Conservation (phyloP, 2,329 filamentous ascomycete genomes). For the Calonectria crousiana region DNA sequence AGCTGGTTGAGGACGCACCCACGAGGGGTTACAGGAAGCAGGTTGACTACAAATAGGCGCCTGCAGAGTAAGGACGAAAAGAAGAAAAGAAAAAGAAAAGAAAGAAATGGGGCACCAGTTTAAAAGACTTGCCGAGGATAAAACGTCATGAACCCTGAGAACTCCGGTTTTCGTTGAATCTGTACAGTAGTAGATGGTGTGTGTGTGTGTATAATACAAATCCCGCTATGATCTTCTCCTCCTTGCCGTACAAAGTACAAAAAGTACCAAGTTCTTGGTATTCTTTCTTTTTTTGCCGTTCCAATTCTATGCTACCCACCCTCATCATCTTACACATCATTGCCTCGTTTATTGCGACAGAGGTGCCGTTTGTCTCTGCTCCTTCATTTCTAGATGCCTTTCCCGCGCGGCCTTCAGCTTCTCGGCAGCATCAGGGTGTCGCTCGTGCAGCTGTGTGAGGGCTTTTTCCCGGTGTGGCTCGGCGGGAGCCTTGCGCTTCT, state of each 20-base stretch:
- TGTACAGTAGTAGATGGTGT: constrained; percentile 48
- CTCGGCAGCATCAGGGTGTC: constrained; percentile 60
- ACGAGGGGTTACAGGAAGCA: constrained; percentile 67
- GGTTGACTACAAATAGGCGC: constrained; percentile 47
- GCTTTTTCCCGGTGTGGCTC: constrained; percentile 62
- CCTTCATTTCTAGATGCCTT: constrained; percentile 67
- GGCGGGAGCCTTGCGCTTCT: constrained; percentile 80
- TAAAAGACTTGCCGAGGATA: constrained; percentile 19
- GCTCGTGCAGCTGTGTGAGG: constrained; percentile 57
- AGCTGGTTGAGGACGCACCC: constrained; percentile 49
- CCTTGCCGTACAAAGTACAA: constrained; percentile 36
- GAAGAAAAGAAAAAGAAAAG: constrained; percentile 13
- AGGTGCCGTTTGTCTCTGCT: constrained; percentile 52
- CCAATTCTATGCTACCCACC: constrained; percentile 48
- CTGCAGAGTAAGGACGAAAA: not conserved
- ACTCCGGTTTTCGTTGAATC: constrained; percentile 45
- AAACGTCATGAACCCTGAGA: constrained; percentile 37
- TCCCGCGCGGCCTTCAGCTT: constrained; percentile 62
- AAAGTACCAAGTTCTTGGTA: constrained; percentile 21
- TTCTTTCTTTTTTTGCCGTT: not conserved
- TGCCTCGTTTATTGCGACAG: constrained; percentile 32
- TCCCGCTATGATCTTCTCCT: constrained; percentile 45
- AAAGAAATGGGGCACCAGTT: not conserved
- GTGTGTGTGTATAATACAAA: constrained; percentile 58
- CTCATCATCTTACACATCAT: constrained; percentile 41